Evolutionary conservation across 1,284 basidiomycete genomes (phyloP).

Genomic region (Sanghuangporus sanghuang): DNA sequence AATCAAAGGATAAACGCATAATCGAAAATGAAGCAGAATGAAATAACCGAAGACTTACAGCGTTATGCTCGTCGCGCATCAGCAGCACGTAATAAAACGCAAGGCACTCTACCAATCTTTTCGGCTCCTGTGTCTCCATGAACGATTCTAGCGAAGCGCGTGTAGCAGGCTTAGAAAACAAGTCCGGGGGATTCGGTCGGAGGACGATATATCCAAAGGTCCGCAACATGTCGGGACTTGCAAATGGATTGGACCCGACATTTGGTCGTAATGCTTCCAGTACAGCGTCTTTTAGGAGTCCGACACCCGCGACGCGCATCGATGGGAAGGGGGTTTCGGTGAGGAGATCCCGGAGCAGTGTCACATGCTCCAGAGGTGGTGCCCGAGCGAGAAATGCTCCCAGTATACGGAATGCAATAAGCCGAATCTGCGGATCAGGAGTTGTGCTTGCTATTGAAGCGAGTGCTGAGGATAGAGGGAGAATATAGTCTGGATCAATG

Average conservation of each 20-base stretch:
- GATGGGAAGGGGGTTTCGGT: constrained; percentile 46
- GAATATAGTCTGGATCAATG: constrained; percentile 39
- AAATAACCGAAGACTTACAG: constrained; percentile 30
- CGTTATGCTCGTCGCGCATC: constrained; percentile 40
- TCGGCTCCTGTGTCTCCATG: constrained; percentile 42
- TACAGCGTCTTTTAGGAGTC: constrained; percentile 60
- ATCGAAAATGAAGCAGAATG: constrained; percentile 1
- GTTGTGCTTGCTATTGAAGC: constrained; percentile 54
- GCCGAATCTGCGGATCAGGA: constrained; percentile 49
- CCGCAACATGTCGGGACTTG: constrained; percentile 42
- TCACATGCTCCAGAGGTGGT: constrained; percentile 43
- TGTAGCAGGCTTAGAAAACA: constrained; percentile 27
- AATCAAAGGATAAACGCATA: not conserved
- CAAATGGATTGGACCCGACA: constrained; percentile 32
- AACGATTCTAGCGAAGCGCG: constrained; percentile 37
- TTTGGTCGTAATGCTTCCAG: constrained; percentile 40
- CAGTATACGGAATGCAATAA: constrained; percentile 54
- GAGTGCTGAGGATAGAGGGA: constrained; percentile 44
- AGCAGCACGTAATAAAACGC: constrained; percentile 50
- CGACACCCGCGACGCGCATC: constrained; percentile 61
- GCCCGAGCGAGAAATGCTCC: constrained; percentile 44
- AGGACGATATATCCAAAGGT: constrained; percentile 49
- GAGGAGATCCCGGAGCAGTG: constrained; percentile 47
- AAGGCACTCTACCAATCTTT: constrained; percentile 46
- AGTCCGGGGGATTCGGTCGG: constrained; percentile 39